Conservation (phyloP, 2,329 filamentous ascomycete species). For the Knufia petricola region DNA sequence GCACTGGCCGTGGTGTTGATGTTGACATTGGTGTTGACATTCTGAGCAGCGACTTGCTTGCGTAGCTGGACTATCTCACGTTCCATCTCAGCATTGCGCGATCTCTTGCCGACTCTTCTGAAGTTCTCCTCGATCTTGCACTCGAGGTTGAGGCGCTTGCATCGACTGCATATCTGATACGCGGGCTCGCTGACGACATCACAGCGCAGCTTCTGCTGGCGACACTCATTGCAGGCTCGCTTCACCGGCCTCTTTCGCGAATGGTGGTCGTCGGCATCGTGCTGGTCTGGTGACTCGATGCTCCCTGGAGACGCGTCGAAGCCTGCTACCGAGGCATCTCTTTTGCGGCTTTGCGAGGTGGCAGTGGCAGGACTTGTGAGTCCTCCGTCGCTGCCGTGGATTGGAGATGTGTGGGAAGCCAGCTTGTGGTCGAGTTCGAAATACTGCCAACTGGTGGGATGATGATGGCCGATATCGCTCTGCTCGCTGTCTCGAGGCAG, state of each 20-base stretch:
- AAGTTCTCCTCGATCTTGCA: slow-evolving; percentile 62
- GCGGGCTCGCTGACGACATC: slow-evolving; percentile 54
- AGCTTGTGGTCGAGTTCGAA: slow-evolving; percentile 13
- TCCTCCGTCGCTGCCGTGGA: slow-evolving; percentile 10
- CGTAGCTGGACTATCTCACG: slow-evolving; percentile 44
- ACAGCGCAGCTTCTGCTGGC: slow-evolving; percentile 62
- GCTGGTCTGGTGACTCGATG: slow-evolving; percentile 25
- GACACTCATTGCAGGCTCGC: slow-evolving; percentile 59
- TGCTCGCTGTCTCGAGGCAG: not conserved
- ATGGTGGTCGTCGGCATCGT: slow-evolving; percentile 36
- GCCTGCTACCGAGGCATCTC: slow-evolving; percentile 34
- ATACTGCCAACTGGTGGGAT: not conserved
- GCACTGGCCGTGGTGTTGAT: no score
- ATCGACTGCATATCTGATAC: slow-evolving; percentile 52
- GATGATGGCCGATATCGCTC: slow-evolving; percentile 8
- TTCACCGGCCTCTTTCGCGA: slow-evolving; percentile 43
- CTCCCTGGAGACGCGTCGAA: slow-evolving; percentile 40
- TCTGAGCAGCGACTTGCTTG: slow-evolving; percentile 36
- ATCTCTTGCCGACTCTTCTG: slow-evolving; percentile 58
- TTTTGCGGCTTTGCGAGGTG: slow-evolving; percentile 26
- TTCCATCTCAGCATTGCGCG: slow-evolving; percentile 56
- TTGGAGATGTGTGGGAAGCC: slow-evolving; percentile 19
- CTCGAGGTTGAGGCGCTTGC: slow-evolving; percentile 51
- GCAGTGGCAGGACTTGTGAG: slow-evolving; percentile 3
- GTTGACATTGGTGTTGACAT: slow-evolving; percentile 25